Conservation (phyloP, 495 filamentous ascomycete species). For the Beverwykella pulmonaria region DNA sequence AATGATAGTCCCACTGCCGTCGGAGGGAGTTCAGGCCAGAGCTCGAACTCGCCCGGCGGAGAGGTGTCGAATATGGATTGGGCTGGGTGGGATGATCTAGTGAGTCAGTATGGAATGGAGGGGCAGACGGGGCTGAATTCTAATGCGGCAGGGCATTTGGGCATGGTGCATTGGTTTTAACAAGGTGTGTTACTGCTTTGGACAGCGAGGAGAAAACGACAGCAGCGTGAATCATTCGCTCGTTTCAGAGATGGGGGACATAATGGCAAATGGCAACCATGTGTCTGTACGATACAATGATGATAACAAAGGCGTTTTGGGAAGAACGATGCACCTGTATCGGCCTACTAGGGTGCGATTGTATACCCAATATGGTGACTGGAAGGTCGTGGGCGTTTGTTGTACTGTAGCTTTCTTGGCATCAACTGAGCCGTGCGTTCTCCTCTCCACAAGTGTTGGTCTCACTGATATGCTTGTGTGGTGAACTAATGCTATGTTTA, state of each 20-base stretch:
- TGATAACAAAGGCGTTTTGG: neutral
- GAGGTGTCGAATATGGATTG: constrained; percentile 28
- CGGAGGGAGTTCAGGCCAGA: constrained; percentile 1
- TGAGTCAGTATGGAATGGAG: constrained; percentile 37
- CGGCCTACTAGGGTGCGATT: neutral
- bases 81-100: constrained; percentile 37
- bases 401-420: neutral
- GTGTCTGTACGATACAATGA: too few relatives aligned
- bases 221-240: too few relatives aligned
- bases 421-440: neutral
- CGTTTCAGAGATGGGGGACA: too few relatives aligned
- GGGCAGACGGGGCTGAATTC: neutral
- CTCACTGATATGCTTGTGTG: neutral
- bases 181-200: too few relatives aligned
- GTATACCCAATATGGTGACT: neutral
- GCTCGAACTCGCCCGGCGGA: constrained; percentile 11
- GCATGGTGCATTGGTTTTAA: constrained; percentile 28
- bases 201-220: too few relatives aligned
- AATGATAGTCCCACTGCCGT: constrained; percentile 10
- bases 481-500: too few relatives aligned
- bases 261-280: too few relatives aligned
- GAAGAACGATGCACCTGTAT: neutral
- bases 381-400: neutral
- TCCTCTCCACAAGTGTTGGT: neutral
- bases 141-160: constrained; percentile 15